phyloP scores from a whole-genome alignment of 768 basidiomycete species.

The Termitomyces sp. region DNA sequence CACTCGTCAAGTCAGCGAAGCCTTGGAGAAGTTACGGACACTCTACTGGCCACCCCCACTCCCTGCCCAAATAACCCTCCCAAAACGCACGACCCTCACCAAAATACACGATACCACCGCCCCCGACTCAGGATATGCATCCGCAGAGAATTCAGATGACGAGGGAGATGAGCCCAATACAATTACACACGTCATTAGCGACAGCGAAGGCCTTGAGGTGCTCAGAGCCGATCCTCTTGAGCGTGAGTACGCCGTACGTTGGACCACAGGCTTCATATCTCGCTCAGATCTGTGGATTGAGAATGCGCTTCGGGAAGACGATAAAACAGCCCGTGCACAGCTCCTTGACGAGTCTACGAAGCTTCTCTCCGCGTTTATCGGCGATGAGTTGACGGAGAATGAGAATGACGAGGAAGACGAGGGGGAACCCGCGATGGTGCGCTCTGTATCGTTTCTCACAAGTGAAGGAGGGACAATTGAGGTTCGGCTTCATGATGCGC shows the following conservation, averaged over 20 bases:
- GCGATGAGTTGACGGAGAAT: slow-evolving; percentile 20
- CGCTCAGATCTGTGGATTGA: slow-evolving; percentile 50
- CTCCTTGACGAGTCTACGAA: slow-evolving; percentile 53
- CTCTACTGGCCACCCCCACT: slow-evolving; percentile 46
- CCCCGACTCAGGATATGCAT: slow-evolving; percentile 77
- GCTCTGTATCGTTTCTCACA: slow-evolving; percentile 45
- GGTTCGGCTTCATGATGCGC: slow-evolving; percentile 66
- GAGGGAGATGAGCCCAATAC: slow-evolving; percentile 19
- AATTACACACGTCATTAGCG: slow-evolving; percentile 14
- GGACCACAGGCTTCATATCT: slow-evolving; percentile 67
- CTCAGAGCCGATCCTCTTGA: slow-evolving; percentile 63
- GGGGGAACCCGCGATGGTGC: slow-evolving; percentile 35
- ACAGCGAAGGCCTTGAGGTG: slow-evolving; percentile 27
- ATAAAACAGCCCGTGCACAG: slow-evolving; percentile 31
- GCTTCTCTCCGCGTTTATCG: slow-evolving; percentile 48
- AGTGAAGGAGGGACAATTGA: slow-evolving; percentile 19
- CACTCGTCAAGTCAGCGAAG: slow-evolving; percentile 28
- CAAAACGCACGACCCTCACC: slow-evolving; percentile 20
- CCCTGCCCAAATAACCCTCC: slow-evolving; percentile 22
- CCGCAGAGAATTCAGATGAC: slow-evolving; percentile 58
- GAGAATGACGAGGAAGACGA: slow-evolving; percentile 32
- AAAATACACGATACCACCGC: slow-evolving; percentile 35
- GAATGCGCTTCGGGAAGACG: slow-evolving; percentile 21
- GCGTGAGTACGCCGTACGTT: slow-evolving; percentile 60
- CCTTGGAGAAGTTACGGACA: slow-evolving; percentile 36